Evolutionary conservation across 805 yeast genomes (phyloP).

Genomic region (Osmozyma mogii): DNA sequence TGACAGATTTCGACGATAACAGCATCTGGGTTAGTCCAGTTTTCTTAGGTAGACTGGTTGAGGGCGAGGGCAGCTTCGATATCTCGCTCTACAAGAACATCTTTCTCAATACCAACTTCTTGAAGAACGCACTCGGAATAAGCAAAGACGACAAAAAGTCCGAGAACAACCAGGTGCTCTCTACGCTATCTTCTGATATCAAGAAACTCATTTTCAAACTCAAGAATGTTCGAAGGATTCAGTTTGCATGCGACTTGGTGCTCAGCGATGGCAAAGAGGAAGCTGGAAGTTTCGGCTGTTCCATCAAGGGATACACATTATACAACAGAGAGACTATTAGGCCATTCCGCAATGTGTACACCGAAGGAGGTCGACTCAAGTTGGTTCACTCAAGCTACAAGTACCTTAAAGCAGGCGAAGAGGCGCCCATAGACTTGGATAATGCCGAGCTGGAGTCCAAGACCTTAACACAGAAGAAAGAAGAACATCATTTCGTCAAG

Average conservation of each 20-base stretch:
- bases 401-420: constrained; percentile 37
- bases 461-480: constrained; percentile 24
- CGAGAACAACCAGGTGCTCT: constrained; percentile 3
- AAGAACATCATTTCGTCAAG: constrained; percentile 4
- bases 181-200: constrained; percentile 23
- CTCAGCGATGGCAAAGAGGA: constrained; percentile 37
- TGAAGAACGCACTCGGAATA: constrained; percentile 21
- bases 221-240: constrained; percentile 55
- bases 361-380: constrained; percentile 42
- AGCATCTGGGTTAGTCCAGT: constrained; percentile 55
- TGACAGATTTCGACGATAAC: constrained; percentile 52
- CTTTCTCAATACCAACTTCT: constrained; percentile 41
- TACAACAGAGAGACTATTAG: constrained; percentile 46
- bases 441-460: constrained; percentile 13
- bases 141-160: constrained; percentile 7
- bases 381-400: constrained; percentile 42
- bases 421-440: constrained; percentile 41
- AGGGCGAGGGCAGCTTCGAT: constrained; percentile 21
- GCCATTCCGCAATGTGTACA: constrained; percentile 45
- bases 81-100: constrained; percentile 46
- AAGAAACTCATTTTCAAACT: constrained; percentile 43
- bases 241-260: constrained; percentile 53
- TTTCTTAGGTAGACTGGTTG: constrained; percentile 30
- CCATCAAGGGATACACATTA: constrained; percentile 66
- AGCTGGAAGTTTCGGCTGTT: constrained; percentile 42